phyloP scores from a whole-genome alignment of 2,329 filamentous ascomycete genomes.

The Paecilomyces fulvus region DNA sequence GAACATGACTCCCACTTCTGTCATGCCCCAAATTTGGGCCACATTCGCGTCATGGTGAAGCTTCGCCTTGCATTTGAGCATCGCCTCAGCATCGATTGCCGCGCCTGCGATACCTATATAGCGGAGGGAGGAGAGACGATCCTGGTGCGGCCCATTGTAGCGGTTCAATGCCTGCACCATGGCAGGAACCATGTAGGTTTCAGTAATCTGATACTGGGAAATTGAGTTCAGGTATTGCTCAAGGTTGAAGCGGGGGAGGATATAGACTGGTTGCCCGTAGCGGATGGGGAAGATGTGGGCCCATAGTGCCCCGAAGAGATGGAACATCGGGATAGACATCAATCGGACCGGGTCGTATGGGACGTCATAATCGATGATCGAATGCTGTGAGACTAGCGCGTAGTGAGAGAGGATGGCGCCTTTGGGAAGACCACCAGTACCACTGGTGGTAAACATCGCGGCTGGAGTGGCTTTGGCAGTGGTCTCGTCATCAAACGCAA shows the following conservation, averaged over 20 bases:
- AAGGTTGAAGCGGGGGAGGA: conserved; percentile 39
- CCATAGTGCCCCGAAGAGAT: conserved; percentile 42
- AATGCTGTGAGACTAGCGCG: conserved; percentile 47
- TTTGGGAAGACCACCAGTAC: conserved; percentile 55
- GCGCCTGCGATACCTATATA: conserved; percentile 44
- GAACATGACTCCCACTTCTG: conserved; percentile 42
- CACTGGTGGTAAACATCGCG: conserved; percentile 47
- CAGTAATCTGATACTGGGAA: conserved; percentile 38
- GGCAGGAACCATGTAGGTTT: conserved; percentile 41
- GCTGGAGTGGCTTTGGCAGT: conserved; percentile 41
- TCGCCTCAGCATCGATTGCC: conserved; percentile 34
- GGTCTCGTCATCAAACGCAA: conserved; percentile 34
- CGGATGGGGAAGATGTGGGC: conserved; percentile 40
- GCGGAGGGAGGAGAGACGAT: conserved; percentile 33
- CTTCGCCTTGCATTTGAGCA: conserved; percentile 33
- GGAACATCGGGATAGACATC: conserved; percentile 46
- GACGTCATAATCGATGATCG: conserved; percentile 31
- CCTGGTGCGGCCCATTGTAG: conserved; percentile 12
- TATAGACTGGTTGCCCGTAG: conserved; percentile 39
- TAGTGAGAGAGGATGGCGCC: conserved; percentile 51
- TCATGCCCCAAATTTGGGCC: conserved; percentile 48
- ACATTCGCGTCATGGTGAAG: conserved; percentile 36
- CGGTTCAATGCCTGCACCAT: conserved; percentile 34
- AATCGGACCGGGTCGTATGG: conserved; percentile 37
- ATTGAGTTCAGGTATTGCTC: conserved; percentile 33